A percentile compares a stretch with the other conserved stretches of the same genome.
Evolutionary conservation across 2,329 filamentous ascomycete genomes (phyloP).

Genomic region (Didymella segeticola): DNA sequence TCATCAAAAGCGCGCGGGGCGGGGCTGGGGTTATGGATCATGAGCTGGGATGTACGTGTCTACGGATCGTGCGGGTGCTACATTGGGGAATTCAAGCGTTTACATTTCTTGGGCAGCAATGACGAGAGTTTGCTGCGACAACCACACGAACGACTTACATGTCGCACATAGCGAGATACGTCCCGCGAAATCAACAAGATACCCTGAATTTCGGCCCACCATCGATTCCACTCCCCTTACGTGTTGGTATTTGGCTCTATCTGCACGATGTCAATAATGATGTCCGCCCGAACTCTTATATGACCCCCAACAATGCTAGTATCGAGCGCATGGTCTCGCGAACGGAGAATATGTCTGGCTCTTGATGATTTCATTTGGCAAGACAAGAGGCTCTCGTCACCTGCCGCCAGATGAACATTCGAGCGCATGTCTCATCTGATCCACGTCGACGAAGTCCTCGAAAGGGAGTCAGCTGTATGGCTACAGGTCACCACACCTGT

Average conservation of each 20-base stretch:
- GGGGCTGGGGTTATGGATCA: slow-evolving; percentile 19
- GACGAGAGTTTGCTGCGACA: slow-evolving; percentile 11
- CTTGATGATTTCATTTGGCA: too few relatives aligned
- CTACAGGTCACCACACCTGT: too few relatives aligned
- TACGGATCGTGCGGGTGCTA: slow-evolving; percentile 18
- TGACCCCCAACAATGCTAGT: too few relatives aligned
- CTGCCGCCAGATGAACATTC: too few relatives aligned
- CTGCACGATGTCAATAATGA: too few relatives aligned
- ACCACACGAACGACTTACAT: slow-evolving; percentile 8
- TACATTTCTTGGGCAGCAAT: slow-evolving; percentile 18
- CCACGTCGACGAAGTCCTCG: too few relatives aligned
- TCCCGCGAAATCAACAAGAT: slow-evolving; percentile 14
- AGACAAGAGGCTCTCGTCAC: too few relatives aligned
- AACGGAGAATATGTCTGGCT: too few relatives aligned
- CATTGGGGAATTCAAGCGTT: slow-evolving; percentile 15
- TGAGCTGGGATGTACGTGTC: slow-evolving; percentile 17
- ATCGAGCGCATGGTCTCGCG: too few relatives aligned
- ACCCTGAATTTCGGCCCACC: slow-evolving; percentile 2
- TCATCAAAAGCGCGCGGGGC: slow-evolving; percentile 26
- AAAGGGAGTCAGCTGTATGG: too few relatives aligned
- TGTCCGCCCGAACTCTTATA: too few relatives aligned
- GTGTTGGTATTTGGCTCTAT: background rate
- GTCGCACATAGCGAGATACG: slow-evolving; percentile 17
- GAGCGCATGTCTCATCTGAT: too few relatives aligned
- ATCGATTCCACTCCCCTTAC: background rate